Conservation (phyloP, 2,329 filamentous ascomycete species). For the Westerdykella ornata region DNA sequence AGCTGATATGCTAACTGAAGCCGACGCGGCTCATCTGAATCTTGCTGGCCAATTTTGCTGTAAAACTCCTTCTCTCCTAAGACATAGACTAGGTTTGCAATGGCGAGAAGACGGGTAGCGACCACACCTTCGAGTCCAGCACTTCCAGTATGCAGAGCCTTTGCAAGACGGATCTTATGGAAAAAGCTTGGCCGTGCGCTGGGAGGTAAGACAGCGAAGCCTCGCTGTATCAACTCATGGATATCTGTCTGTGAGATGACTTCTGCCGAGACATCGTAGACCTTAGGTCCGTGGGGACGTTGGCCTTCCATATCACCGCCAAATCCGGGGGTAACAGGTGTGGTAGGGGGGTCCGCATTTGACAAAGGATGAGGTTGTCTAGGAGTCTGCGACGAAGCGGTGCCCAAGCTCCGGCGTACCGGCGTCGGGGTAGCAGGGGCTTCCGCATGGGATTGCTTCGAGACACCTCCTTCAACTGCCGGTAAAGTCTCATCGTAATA, state of each 20-base stretch:
- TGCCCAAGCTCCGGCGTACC: constrained; percentile 56
- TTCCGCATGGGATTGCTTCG: constrained; percentile 19
- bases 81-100: constrained; percentile 87
- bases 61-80: constrained; percentile 76
- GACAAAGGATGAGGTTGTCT: constrained; percentile 42
- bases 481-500: constrained; percentile 58
- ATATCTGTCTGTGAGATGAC: constrained; percentile 40
- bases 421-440: constrained; percentile 67
- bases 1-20: constrained; percentile 90
- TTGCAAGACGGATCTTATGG: constrained; percentile 74
- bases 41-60: constrained; percentile 77
- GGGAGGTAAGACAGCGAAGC: constrained; percentile 57
- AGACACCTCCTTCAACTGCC: constrained; percentile 18
- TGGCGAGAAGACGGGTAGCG: constrained; percentile 73
- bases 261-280: constrained; percentile 55
- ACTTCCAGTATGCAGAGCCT: constrained; percentile 62
- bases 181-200: constrained; percentile 77
- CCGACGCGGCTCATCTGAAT: constrained; percentile 80
- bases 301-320: constrained; percentile 19
- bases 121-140: constrained; percentile 68
- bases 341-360: constrained; percentile 47
- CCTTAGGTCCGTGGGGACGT: constrained; percentile 30
- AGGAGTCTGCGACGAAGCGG: constrained; percentile 47
- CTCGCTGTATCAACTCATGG: constrained; percentile 39
- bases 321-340: constrained; percentile 34